Conservation (phyloP, 164 flowering plant species). For the Aristolochia californica region DNA sequence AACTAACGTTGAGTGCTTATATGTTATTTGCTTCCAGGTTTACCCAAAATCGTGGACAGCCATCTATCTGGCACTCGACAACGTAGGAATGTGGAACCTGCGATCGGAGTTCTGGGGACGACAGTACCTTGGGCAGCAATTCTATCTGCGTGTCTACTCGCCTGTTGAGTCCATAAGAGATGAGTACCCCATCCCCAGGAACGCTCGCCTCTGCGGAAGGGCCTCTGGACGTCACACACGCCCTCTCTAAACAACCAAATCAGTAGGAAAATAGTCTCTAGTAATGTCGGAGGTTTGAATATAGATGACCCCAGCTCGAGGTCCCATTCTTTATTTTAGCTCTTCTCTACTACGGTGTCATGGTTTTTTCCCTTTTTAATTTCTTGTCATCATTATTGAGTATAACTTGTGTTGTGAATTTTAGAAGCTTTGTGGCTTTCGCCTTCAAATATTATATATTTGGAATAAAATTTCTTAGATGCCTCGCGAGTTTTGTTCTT, state of each 20-base stretch:
- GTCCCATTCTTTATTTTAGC: slow-evolving; percentile 10
- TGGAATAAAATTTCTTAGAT: no score
- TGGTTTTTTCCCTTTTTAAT: no score
- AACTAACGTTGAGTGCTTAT: not conserved
- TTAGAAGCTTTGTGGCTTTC: no score
- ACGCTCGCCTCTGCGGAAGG: slow-evolving; percentile 67
- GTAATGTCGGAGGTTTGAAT: not conserved
- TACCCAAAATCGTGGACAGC: slow-evolving; percentile 91
- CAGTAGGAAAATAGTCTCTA: not conserved
- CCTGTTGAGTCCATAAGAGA: slow-evolving; percentile 44
- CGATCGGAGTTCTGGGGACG: slow-evolving; percentile 66
- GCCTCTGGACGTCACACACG: slow-evolving; percentile 30
- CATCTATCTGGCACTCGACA: slow-evolving; percentile 57
- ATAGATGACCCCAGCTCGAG: slow-evolving; percentile 14
- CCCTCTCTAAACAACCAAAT: slow-evolving; percentile 4
- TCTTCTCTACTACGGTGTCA: no score
- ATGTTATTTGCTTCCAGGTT: slow-evolving; percentile 36
- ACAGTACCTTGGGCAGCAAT: slow-evolving; percentile 77
- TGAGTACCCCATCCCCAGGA: slow-evolving; percentile 57
- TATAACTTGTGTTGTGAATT: no score
- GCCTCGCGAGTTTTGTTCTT: no score
- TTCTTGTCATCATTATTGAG: no score
- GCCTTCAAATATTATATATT: no score
- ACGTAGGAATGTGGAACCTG: slow-evolving; percentile 90
- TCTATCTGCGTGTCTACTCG: slow-evolving; percentile 61